phyloP scores from a whole-genome alignment of 1,139 yeast species.

The Saccharomyces hybrid region DNA sequence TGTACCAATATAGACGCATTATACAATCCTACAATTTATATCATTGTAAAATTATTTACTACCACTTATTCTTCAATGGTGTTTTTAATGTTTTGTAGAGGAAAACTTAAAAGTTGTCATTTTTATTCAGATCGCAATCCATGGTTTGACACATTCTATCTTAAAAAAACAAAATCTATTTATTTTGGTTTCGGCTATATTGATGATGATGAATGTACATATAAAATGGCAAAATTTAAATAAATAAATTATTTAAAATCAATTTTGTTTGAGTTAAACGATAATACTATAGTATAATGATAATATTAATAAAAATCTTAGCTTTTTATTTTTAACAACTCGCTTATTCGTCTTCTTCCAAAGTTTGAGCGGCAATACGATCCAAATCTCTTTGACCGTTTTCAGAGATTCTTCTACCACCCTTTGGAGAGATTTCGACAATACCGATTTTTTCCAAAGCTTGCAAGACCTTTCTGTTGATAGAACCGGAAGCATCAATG shows the following conservation, averaged over 20 bases:
- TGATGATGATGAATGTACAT: constrained; percentile 8
- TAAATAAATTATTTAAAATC: constrained; percentile 4
- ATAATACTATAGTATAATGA: constrained; percentile 1
- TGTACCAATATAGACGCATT: neutral
- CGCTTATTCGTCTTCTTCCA: constrained; percentile 75
- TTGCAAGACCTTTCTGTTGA: constrained; percentile 98
- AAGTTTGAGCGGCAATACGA: constrained; percentile 99
- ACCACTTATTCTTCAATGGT: neutral
- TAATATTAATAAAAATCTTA: constrained; percentile 4
- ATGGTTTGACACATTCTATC: neutral
- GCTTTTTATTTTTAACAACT: constrained; percentile 4
- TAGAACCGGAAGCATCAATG: constrained; percentile 97
- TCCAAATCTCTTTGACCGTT: constrained; percentile 99
- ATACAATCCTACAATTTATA: neutral
- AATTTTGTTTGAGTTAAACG: constrained; percentile 3
- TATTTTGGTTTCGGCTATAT: neutral
- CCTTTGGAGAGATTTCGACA: constrained; percentile 92
- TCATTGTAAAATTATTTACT: neutral
- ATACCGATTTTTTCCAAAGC: constrained; percentile 98
- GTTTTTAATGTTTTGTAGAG: neutral
- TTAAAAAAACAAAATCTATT: neutral
- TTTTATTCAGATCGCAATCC: neutral
- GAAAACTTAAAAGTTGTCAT: too few relatives aligned
- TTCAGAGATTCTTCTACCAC: constrained; percentile 99
- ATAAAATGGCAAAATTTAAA: constrained; percentile 10